Evolutionary conservation across 2,329 filamentous ascomycete species (phyloP), one percentile per base, ranked within the genome.

Genomic region (Sarocladium kiliense): DNA sequence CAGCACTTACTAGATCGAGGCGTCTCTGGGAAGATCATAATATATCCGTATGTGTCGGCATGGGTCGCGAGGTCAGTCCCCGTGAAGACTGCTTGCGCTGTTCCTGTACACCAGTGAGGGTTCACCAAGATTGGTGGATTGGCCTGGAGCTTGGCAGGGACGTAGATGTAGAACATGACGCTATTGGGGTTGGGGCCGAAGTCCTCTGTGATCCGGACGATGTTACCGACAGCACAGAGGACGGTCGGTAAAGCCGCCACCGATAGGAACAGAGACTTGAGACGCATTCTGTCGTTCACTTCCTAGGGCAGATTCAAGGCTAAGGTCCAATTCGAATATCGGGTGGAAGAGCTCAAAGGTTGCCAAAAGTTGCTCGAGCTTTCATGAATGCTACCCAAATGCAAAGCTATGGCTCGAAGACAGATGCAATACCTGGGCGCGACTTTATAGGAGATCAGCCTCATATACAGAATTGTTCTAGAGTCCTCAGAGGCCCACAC

Each of bases 121-220:
- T 41, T 41, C 6, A 41, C 37, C 10, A 41, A 7, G 37, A 41
- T 41, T 7, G 37, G 37, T 18, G 37, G 37, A n/a, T 19, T 41
- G n/a, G 37, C 37, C 37, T 41, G 37, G 9, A 41, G n/a, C n/a
- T 41, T 41, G n/a, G 37, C 37, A 10, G 37, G 37, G n/a, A 41
- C 37, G n/a, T 41, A 41, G 37, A 41, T 41, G n/a, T 41, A 41
- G 37, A 41, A 41, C n/a, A 12, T 6, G 6, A 41, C 37, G 60
- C 85, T 81, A 51, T 75, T 73, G 1, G 77, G 74, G 54, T 83
- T 78, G 11, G 80, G 73, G 27, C 77, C 73, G 60, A 84, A 84
- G 2, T 78, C 66, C 11, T 73, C 68, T 26, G 75, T 76, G 54
- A 88, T 81, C 58, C 84, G 37, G 10, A 41, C 37, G n/a, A 41